Base-by-base conservation (phyloP, 2,329 filamentous ascomycete species). In the Cladosporium sp. region DNA sequence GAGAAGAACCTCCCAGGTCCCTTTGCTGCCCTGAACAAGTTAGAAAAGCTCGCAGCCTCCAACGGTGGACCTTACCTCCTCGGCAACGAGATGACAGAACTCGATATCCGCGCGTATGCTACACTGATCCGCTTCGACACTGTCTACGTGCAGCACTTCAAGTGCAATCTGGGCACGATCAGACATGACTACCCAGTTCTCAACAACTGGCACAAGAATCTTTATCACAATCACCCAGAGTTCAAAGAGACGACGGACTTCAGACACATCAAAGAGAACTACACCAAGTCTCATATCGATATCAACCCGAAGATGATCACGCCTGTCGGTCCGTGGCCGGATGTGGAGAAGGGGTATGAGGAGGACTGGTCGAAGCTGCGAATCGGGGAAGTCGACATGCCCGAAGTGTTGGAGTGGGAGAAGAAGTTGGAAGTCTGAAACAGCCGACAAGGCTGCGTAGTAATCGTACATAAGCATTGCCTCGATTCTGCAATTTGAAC, bases 261-360 rank as follows among this genome's bases (percentile, higher is more conserved):
- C 63, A 80, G 73, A 61, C 85, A 88, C 65, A 88, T 88, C 68
- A 88, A 88, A 72, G 85, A 88, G 69, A 87, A 85, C 62, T 83
- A 84, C 61, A 82, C 84, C 12, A 87, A 87, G 72, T 83, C 79
- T 58, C 84, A 87, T 65, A 65, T 64, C 3, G 80, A 82, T 60
- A 81, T 87, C 60, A 87, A 87, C 63, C 84, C 84, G 1, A 76
- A 78, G 42, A 80, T 77, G 1, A 87, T 88, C 63, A 86, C 84
- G n/a, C 84, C 84, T 0, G 67, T 84, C 62, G 84, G 84, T 0
- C 85, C 84, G 0, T 86, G 76, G 65, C 84, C 84, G 1, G 71
- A 84, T 60, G 76, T 87, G 7, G 82, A 85, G 63, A 69, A 76
- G 22, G 78, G 76, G 0, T 80, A 79, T 60, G 78, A 82, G 61